phyloP scores from a whole-genome alignment of 139 green algal species.

The Limnomonas spitsbergensis region DNA sequence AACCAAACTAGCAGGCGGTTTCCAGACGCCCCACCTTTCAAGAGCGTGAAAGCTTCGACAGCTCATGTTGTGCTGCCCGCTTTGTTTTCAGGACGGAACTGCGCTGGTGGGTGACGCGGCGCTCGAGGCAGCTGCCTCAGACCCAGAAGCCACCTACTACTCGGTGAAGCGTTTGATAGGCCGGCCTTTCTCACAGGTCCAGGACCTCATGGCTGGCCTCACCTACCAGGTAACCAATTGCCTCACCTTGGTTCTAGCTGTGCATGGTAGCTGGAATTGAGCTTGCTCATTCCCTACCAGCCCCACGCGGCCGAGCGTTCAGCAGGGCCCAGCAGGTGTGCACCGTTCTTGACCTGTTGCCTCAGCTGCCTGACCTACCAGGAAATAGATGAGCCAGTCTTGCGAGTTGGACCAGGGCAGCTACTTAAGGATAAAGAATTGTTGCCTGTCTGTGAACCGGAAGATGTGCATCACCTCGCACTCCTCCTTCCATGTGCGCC shows the following conservation, averaged over 20 bases:
- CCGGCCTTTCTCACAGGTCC: conserved; percentile 1
- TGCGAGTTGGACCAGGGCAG: too few relatives aligned
- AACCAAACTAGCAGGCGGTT: background rate
- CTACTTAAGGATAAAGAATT: too few relatives aligned
- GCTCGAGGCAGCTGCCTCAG: background rate
- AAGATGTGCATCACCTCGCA: too few relatives aligned
- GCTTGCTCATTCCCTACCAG: background rate
- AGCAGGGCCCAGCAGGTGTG: background rate
- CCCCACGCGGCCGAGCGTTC: background rate
- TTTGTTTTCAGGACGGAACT: background rate
- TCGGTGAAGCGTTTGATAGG: conserved; percentile 14
- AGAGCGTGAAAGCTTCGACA: background rate
- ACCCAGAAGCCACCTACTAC: conserved; percentile 9
- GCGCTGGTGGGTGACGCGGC: conserved; percentile 9
- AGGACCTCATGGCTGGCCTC: conserved; percentile 8
- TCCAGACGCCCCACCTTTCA: background rate
- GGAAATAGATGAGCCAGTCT: too few relatives aligned
- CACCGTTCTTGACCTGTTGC: background rate
- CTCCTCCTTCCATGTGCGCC: too few relatives aligned
- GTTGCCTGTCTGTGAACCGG: too few relatives aligned
- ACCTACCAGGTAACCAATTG: background rate
- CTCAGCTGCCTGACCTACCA: background rate
- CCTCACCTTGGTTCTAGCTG: too few relatives aligned
- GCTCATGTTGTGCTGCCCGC: too few relatives aligned
- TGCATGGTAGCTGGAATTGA: too few relatives aligned